phyloP scores from a whole-genome alignment of 2,329 filamentous ascomycete species.

The Colletotrichum truncatum region DNA sequence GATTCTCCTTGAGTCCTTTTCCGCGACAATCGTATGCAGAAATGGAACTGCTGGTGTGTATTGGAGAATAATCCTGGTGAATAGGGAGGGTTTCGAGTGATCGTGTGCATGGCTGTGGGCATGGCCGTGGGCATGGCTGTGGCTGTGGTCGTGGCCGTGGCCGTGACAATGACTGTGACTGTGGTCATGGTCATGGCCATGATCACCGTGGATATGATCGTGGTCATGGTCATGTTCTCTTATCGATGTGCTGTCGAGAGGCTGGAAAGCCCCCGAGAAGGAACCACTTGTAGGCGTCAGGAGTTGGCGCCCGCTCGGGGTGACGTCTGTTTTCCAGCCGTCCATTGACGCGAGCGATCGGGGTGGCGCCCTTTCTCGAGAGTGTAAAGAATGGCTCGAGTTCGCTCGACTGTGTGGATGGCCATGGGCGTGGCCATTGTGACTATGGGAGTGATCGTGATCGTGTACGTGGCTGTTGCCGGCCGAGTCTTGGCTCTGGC shows the following conservation, averaged over 20 bases:
- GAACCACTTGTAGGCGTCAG: slow-evolving; percentile 40
- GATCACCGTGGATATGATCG: slow-evolving; percentile 38
- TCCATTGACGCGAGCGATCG: slow-evolving; percentile 43
- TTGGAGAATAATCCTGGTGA: slow-evolving; percentile 79
- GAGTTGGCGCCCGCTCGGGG: slow-evolving; percentile 50
- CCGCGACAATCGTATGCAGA: slow-evolving; percentile 84
- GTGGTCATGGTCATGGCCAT: slow-evolving; percentile 34
- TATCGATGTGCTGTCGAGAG: slow-evolving; percentile 22
- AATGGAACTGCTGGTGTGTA: slow-evolving; percentile 78
- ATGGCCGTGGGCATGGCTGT: slow-evolving; percentile 37
- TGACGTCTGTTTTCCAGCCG: slow-evolving; percentile 52
- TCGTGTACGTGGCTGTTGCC: slow-evolving; percentile 38
- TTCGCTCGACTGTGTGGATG: slow-evolving; percentile 35
- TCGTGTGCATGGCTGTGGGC: slow-evolving; percentile 34
- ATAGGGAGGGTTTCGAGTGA: slow-evolving; percentile 65
- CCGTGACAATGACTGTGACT: slow-evolving; percentile 34
- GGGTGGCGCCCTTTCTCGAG: slow-evolving; percentile 43
- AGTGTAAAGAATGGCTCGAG: slow-evolving; percentile 15
- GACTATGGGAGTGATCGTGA: slow-evolving; percentile 30
- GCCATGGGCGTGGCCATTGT: slow-evolving; percentile 38
- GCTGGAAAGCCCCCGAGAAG: slow-evolving; percentile 26
- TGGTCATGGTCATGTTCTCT: slow-evolving; percentile 35
- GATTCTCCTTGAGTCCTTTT: slow-evolving; percentile 93
- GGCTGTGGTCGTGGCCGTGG: slow-evolving; percentile 38
- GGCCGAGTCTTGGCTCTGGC: slow-evolving; percentile 35